A percentile compares a stretch with the other conserved stretches of the same genome.
phyloP scores from a whole-genome alignment of 1,284 basidiomycete species.

The Rhodotorula glutinis region DNA sequence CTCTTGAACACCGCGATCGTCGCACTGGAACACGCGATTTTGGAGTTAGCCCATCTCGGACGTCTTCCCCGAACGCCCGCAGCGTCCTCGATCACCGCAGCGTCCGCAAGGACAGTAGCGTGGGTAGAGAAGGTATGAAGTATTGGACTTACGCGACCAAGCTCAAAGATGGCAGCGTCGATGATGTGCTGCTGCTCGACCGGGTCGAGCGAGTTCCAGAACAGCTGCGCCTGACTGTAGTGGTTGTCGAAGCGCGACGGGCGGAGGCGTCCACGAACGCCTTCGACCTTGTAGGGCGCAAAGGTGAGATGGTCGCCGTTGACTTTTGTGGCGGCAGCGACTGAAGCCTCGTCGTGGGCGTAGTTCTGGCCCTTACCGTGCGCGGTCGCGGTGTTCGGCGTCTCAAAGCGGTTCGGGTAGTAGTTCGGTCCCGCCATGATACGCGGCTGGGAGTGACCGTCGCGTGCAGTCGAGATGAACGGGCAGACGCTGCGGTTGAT shows the following conservation, averaged over 20 bases:
- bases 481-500: slow-evolving; percentile 80
- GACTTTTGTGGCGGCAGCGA: slow-evolving; percentile 11
- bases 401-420: slow-evolving; percentile 61
- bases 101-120: neutral
- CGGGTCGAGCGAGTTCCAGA: slow-evolving; percentile 67
- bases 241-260: slow-evolving; percentile 26
- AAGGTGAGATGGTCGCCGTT: slow-evolving; percentile 20
- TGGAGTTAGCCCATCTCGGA: too few relatives aligned
- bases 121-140: too few relatives aligned
- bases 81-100: too few relatives aligned
- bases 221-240: slow-evolving; percentile 58
- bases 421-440: slow-evolving; percentile 69
- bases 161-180: slow-evolving; percentile 68
- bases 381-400: slow-evolving; percentile 47
- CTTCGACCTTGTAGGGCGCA: slow-evolving; percentile 53
- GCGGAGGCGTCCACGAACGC: slow-evolving; percentile 55
- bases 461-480: slow-evolving; percentile 61
- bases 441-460: slow-evolving; percentile 60
- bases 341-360: slow-evolving; percentile 13
- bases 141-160: slow-evolving; percentile 49
- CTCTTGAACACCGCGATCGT: slow-evolving; percentile 66
- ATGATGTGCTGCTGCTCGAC: slow-evolving; percentile 67
- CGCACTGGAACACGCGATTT: slow-evolving; percentile 57
- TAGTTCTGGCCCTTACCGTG: slow-evolving; percentile 37
- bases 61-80: too few relatives aligned